These are phyloP conservation scores for Oidium heveae DNA, from an alignment of 2,329 filamentous ascomycete species.

Conservation along the genomic window DNA sequence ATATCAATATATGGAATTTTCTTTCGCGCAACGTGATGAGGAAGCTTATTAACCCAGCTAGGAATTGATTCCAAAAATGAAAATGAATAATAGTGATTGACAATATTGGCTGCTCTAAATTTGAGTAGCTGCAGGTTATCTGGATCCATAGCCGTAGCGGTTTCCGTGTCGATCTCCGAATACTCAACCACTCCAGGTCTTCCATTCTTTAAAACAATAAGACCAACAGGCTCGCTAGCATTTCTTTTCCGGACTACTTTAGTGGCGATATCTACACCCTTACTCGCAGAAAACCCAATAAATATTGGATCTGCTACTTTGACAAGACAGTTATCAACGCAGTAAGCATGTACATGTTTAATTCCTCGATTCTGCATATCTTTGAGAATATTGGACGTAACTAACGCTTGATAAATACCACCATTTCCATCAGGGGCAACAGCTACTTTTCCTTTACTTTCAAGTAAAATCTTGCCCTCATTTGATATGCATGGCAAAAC, in stretches of 20 bases:
- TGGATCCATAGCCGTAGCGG: conserved; percentile 69
- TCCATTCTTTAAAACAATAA: conserved; percentile 87
- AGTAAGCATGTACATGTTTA: conserved; percentile 90
- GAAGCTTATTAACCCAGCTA: conserved; percentile 59
- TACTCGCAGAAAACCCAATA: conserved; percentile 72
- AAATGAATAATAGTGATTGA: conserved; percentile 99
- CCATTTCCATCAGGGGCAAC: conserved; percentile 95
- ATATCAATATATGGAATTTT: conserved; percentile 80
- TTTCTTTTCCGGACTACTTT: conserved; percentile 99
- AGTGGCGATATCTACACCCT: conserved; percentile 83
- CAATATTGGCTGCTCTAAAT: conserved; percentile 95
- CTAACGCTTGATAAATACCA: conserved; percentile 79
- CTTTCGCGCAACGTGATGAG: conserved; percentile 91
- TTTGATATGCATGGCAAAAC: conserved; percentile 93
- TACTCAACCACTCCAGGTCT: conserved; percentile 96
- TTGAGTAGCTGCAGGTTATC: conserved; percentile 63
- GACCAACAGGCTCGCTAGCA: conserved; percentile 81
- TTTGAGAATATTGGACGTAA: conserved; percentile 52
- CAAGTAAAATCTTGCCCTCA: conserved; percentile 87
- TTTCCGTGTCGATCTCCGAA: conserved; percentile 76
- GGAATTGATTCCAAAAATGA: conserved; percentile 78
- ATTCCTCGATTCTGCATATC: conserved; percentile 81
- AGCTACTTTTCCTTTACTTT: conserved; percentile 70
- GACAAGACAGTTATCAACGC: conserved; percentile 97
- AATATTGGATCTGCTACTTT: conserved; percentile 94